Base-by-base conservation (phyloP, 768 basidiomycete genomes). In the Phallus indusiatus region DNA sequence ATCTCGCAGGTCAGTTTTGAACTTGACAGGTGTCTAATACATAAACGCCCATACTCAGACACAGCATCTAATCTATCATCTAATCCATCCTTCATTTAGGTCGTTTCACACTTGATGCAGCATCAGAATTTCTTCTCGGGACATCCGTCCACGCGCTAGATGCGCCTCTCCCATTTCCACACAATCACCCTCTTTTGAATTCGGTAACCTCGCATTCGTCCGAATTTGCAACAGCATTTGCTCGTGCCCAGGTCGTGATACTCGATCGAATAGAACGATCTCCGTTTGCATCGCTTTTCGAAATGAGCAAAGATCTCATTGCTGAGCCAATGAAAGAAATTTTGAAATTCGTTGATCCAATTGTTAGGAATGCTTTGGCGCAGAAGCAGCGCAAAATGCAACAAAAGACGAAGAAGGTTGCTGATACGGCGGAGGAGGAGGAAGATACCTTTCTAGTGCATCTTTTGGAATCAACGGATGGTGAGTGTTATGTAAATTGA, bases 81-180 rank as follows among this genome's bases (percentile, higher is more conserved):
- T 21, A 21, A 54, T 12, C n/a, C 35, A 50, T 59, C 81, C 78
- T 83, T 85, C 64, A 69, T 82, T 83, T 65, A 77, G 70, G 80
- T 0, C 75, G 81, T 1, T 85, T 83, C 67, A 84, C 83, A 0
- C 70, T 84, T 53, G 83, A 84, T 66, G 77, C 79, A 0, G 81
- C 81, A 1, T 76, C 81, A 0, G 78, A 81, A 49, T 85, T 83
- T 62, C 75, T 84, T 28, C 82, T 83, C 61, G 77, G 75, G 24
- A 68, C 76, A 33, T 70, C 76, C 52, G 75, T 82, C 14, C 67
- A 66, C 47, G 78, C 78, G 4, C 76, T 82, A 20, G 70, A 71
- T 5, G 78, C 73, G 0, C 75, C 73, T 5, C 70, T 83, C 0
- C 74, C 80, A 37, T 87, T 90, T 60, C 86, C 85, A 8, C 73